These are phyloP conservation scores for Triticum urartu DNA, from an alignment of 176 grass and related monocot genomes.

Conservation along the genomic window DNA sequence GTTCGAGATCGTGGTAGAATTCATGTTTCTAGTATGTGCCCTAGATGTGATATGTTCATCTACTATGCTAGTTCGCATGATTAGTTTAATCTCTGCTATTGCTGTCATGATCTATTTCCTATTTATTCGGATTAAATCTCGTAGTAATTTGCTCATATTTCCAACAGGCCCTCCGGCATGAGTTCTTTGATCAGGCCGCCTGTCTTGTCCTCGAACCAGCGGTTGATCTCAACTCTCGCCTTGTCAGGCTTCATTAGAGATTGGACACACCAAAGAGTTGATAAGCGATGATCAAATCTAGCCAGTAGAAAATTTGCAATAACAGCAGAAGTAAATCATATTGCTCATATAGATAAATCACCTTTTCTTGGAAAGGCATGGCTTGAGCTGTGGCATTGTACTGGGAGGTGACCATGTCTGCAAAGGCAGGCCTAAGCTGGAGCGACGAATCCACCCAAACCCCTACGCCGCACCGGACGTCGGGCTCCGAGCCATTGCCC, in stretches of 20 bases:
- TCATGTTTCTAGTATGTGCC: too few relatives aligned
- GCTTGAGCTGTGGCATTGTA: neutral
- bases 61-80: too few relatives aligned
- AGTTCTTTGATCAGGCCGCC: neutral
- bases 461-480: neutral
- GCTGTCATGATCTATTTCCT: too few relatives aligned
- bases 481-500: neutral
- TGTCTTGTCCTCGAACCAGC: neutral
- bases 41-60: too few relatives aligned
- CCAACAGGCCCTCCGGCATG: neutral
- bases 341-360: neutral
- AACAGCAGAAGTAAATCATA: neutral
- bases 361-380: slow-evolving; percentile 12
- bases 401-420: neutral
- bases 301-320: neutral
- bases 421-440: neutral
- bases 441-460: neutral
- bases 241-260: neutral
- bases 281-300: neutral
- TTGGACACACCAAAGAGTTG: neutral
- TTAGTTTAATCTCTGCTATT: too few relatives aligned
- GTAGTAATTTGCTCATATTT: too few relatives aligned
- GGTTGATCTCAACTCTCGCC: slow-evolving; percentile 6
- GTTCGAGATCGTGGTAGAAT: too few relatives aligned
- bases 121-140: too few relatives aligned